A percentile compares a stretch with the other conserved stretches of the same genome.
These are phyloP conservation scores for Russula dissimulans DNA, from an alignment of 768 basidiomycete species.

Conservation along the genomic window DNA sequence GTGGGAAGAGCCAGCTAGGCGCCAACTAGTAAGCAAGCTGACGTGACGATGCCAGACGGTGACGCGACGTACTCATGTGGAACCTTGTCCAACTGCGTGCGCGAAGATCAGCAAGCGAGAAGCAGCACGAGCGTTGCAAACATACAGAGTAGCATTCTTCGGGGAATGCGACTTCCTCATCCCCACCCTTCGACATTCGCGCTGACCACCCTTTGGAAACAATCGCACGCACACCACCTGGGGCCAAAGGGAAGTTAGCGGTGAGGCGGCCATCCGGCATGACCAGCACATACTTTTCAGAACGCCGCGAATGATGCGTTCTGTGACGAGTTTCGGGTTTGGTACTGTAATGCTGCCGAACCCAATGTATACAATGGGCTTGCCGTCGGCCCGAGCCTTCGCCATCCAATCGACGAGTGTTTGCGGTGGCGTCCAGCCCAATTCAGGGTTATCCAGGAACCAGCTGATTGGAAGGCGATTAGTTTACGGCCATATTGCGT, in stretches of 20 bases:
- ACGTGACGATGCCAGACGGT: neutral
- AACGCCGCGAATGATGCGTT: slow-evolving; percentile 50
- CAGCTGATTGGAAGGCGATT: slow-evolving; percentile 34
- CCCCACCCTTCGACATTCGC: slow-evolving; percentile 37
- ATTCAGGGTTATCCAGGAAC: slow-evolving; percentile 57
- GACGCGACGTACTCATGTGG: slow-evolving; percentile 43
- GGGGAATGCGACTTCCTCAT: slow-evolving; percentile 38
- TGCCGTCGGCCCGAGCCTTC: slow-evolving; percentile 44
- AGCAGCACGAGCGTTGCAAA: neutral
- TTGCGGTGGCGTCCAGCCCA: slow-evolving; percentile 45
- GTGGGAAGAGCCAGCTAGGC: slow-evolving; percentile 44
- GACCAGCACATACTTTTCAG: slow-evolving; percentile 38
- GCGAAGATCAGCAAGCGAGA: slow-evolving; percentile 16
- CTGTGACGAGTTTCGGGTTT: slow-evolving; percentile 43
- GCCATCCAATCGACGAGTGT: slow-evolving; percentile 45
- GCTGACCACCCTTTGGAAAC: slow-evolving; percentile 61
- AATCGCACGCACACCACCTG: slow-evolving; percentile 56
- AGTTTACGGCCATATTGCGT: neutral
- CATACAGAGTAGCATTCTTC: slow-evolving; percentile 40
- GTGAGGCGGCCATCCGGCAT: neutral
- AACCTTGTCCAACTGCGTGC: slow-evolving; percentile 42
- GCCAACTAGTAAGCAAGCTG: slow-evolving; percentile 12
- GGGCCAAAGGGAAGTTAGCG: neutral
- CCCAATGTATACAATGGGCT: slow-evolving; percentile 61
- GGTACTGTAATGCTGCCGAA: slow-evolving; percentile 66